A percentile compares a stretch with the other conserved stretches of the same genome.
Conservation (phyloP, 768 basidiomycete genomes). For the Pleurotus eryngii region DNA sequence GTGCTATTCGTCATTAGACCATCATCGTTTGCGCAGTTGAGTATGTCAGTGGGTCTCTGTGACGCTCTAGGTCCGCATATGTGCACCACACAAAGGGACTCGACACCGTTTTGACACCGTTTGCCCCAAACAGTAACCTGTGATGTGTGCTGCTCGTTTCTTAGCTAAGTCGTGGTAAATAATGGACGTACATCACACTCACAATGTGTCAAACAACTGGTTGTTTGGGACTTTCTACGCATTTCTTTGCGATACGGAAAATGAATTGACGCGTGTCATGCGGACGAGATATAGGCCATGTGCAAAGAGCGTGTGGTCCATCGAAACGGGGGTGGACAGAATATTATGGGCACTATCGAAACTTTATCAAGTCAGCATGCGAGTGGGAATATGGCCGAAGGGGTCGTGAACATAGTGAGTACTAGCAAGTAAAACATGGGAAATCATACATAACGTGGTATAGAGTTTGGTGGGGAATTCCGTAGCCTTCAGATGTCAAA, state of each 20-base stretch:
- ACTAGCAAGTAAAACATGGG: too few relatives aligned
- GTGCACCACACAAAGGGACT: background rate
- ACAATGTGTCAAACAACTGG: background rate
- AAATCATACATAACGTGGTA: too few relatives aligned
- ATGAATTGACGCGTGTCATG: background rate
- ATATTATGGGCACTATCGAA: too few relatives aligned
- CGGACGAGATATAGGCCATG: background rate
- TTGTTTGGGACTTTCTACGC: background rate
- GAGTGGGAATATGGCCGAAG: too few relatives aligned
- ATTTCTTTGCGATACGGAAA: slow-evolving; percentile 1
- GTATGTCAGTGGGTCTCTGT: too few relatives aligned
- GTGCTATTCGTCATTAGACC: too few relatives aligned
- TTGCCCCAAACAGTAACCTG: background rate
- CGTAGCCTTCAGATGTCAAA: too few relatives aligned
- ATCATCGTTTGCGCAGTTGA: too few relatives aligned
- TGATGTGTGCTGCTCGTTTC: background rate
- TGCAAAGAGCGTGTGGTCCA: background rate
- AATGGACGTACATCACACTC: background rate
- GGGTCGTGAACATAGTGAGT: too few relatives aligned
- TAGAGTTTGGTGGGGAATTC: too few relatives aligned
- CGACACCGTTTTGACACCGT: background rate
- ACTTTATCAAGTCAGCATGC: too few relatives aligned
- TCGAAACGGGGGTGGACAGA: background rate
- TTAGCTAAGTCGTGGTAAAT: slow-evolving; percentile 4
- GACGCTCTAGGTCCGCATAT: background rate